Conservation (phyloP, 495 filamentous ascomycete genomes). For the Amorphotheca resinae region DNA sequence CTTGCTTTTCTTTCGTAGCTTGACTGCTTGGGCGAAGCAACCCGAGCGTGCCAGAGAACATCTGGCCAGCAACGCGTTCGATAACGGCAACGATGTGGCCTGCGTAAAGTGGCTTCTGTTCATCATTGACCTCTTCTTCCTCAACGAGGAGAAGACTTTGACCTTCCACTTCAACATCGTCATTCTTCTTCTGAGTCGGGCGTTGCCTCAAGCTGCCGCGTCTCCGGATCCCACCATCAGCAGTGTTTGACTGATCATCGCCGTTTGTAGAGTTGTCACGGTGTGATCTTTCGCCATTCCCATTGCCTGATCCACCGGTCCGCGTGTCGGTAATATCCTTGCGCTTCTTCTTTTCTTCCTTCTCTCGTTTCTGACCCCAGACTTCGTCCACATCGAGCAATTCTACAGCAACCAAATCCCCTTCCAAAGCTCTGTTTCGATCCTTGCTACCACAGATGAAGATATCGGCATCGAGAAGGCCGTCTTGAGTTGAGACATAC, state of each 20-base stretch:
- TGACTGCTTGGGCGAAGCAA: slow-evolving; percentile 92
- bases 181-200: slow-evolving; percentile 98
- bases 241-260: slow-evolving; percentile 49
- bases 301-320: slow-evolving; percentile 53
- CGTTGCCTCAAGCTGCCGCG: slow-evolving; percentile 91
- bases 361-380: slow-evolving; percentile 96
- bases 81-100: slow-evolving; percentile 96
- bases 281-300: slow-evolving; percentile 49
- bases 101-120: slow-evolving; percentile 93
- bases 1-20: slow-evolving; percentile 98
- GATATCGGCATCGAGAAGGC: slow-evolving; percentile 84
- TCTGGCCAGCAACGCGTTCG: slow-evolving; percentile 91
- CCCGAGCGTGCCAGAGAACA: slow-evolving; percentile 96
- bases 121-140: slow-evolving; percentile 97
- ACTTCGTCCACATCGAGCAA: slow-evolving; percentile 97
- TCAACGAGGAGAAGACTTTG: slow-evolving; percentile 94
- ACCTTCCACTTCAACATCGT: slow-evolving; percentile 97
- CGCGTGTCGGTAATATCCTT: slow-evolving; percentile 95
- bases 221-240: slow-evolving; percentile 71
- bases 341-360: slow-evolving; percentile 99
- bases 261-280: slow-evolving; percentile 39
- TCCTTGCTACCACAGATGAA: slow-evolving; percentile 99
- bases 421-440: slow-evolving; percentile 88
- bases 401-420: slow-evolving; percentile 90
- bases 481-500: slow-evolving; percentile 86